Evolutionary conservation across 495 filamentous ascomycete species (phyloP).

Genomic region (Xylaria grammica): DNA sequence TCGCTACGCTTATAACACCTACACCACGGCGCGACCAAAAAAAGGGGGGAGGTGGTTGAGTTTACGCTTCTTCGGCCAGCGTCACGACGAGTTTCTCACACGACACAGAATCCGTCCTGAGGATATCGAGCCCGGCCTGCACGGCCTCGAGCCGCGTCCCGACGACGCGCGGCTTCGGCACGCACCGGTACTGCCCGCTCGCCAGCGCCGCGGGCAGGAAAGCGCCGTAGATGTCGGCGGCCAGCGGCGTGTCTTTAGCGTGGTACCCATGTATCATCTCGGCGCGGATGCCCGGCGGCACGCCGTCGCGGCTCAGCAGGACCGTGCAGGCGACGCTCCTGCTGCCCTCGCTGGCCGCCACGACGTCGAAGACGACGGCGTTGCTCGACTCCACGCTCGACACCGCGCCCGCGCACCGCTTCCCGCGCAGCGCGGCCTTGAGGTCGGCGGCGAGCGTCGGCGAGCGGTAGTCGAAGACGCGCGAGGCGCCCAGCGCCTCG

Average conservation of each 20-base stretch:
- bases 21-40: too few species aligned
- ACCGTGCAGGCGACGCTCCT: slow-evolving; percentile 37
- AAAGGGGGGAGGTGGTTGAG: too few species aligned
- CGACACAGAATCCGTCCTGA: slow-evolving; percentile 26
- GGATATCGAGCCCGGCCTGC: slow-evolving; percentile 29
- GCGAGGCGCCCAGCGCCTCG: slow-evolving; percentile 57
- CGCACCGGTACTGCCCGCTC: slow-evolving; percentile 24
- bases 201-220: slow-evolving; percentile 31
- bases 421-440: slow-evolving; percentile 35
- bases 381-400: slow-evolving; percentile 18
- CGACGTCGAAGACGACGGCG: slow-evolving; percentile 25
- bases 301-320: slow-evolving; percentile 21
- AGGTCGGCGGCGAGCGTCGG: slow-evolving; percentile 39
- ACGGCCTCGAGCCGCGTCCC: slow-evolving; percentile 33
- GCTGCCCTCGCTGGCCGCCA: slow-evolving; percentile 23
- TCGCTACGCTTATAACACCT: too few species aligned
- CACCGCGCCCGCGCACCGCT: slow-evolving; percentile 25
- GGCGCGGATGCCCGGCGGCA: slow-evolving; percentile 29
- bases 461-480: slow-evolving; percentile 61
- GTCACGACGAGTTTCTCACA: slow-evolving; percentile 34
- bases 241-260: slow-evolving; percentile 33
- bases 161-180: slow-evolving; percentile 29
- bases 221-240: slow-evolving; percentile 23
- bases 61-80: slow-evolving; percentile 4
- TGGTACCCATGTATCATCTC: slow-evolving; percentile 33